Base-by-base conservation (phyloP, 768 basidiomycete species). In the Strobilomyces confusus region DNA sequence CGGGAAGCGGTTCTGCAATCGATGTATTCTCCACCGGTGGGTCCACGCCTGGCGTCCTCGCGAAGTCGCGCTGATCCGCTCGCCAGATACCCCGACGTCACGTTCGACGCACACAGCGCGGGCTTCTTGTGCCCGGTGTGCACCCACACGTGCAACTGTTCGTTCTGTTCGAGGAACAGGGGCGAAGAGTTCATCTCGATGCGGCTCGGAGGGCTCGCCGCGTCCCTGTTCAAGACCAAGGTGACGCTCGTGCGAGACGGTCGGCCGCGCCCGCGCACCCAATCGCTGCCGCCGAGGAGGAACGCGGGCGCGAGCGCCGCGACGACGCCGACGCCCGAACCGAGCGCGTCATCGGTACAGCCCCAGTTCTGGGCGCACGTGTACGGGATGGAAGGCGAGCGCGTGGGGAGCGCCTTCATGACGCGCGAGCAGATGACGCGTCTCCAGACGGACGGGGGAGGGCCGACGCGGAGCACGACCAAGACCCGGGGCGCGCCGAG, bases 51-150 rank as follows among this genome's bases (percentile, higher is more conserved):
- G 40, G 43, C 30, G 17, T 15, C 22, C 3, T 12, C 46, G 34
- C 20, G 32, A 13, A 19, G 15, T 25, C 2, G 29, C 9, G 15
- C 20, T 15, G 7, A 34, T 45, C 32, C 12, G 9, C 15, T 4
- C 15, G 5, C 30, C 49, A 77, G 76, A 56, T 77, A 77, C 48
- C 71, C 74, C 1, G 67, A 73, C 17, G 50, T 75, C 52, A 63
- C 62, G 25, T 77, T 77, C 52, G 65, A 73, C 30, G 42, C 60
- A 32, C 61, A 52, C 19, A 67, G 57, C 36, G 55, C 57, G 4
- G 49, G 61, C 8, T 77, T 75, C 48, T 50, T 58, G 22, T 84
- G 82, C 57, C 82, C 82, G 0, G 57, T 23, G 14, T 83, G 81
- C 58, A 58, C 62, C 4, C 58, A 67, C 12, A 73, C 56, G 12